phyloP scores from a whole-genome alignment of 768 basidiomycete species.

The Xerocomus spinulosus region DNA sequence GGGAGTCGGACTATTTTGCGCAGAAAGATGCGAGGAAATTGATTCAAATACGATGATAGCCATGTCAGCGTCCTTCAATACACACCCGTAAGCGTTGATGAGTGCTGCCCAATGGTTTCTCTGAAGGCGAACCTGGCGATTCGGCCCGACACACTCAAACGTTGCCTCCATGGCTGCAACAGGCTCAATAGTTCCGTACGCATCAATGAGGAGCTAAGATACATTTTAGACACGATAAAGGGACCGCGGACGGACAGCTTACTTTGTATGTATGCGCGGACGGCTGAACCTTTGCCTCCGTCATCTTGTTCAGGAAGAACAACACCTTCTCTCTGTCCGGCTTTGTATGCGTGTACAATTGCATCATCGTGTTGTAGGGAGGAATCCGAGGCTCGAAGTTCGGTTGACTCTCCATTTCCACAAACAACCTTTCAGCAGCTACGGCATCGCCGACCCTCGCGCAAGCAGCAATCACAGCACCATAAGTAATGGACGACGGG shows the following conservation, averaged over 20 bases:
- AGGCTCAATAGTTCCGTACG: constrained; percentile 82
- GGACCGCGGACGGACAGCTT: constrained; percentile 8
- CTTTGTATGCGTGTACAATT: constrained; percentile 87
- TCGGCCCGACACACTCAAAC: constrained; percentile 56
- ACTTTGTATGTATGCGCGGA: constrained; percentile 95
- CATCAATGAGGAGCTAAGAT: constrained; percentile 76
- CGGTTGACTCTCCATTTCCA: constrained; percentile 69
- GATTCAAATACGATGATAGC: constrained; percentile 77
- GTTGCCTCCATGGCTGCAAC: constrained; percentile 68
- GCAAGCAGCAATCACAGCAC: constrained; percentile 90
- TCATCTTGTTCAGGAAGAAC: constrained; percentile 67
- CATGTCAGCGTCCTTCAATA: constrained; percentile 67
- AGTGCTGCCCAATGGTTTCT: constrained; percentile 78
- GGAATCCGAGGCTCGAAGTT: constrained; percentile 88
- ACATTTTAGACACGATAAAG: neutral
- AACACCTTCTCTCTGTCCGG: constrained; percentile 77
- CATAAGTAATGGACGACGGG: constrained; percentile 89
- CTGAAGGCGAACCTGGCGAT: constrained; percentile 28
- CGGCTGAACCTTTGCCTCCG: constrained; percentile 56
- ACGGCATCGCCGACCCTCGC: constrained; percentile 85
- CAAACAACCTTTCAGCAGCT: constrained; percentile 78
- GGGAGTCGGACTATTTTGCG: constrained; percentile 24
- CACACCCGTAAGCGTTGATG: constrained; percentile 86
- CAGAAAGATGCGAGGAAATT: constrained; percentile 52
- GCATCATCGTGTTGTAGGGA: constrained; percentile 99